These are phyloP conservation scores for Naumovozyma castellii DNA, from an alignment of 805 yeast species.

Conservation along the genomic window DNA sequence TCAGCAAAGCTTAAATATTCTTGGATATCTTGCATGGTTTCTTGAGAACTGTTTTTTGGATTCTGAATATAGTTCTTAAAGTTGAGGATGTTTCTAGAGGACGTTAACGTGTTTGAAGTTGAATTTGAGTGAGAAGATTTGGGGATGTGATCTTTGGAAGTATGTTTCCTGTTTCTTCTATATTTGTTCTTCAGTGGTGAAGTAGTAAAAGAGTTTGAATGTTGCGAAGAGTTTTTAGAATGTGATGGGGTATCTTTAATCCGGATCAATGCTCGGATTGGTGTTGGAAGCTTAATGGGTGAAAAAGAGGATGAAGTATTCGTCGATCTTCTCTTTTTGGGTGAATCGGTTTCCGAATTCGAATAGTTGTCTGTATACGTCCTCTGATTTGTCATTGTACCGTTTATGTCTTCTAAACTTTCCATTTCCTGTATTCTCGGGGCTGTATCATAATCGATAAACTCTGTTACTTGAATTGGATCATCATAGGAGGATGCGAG, in stretches of 20 bases:
- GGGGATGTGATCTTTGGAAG: neutral
- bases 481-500: conserved; percentile 15
- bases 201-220: neutral
- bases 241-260: conserved; percentile 13
- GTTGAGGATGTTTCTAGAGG: conserved; percentile 13
- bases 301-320: conserved; percentile 6
- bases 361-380: neutral
- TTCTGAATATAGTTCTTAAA: conserved; percentile 11
- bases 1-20: conserved; percentile 23
- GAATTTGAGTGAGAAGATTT: no score
- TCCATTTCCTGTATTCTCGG: conserved; percentile 10
- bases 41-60: conserved; percentile 4
- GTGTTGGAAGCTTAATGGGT: conserved; percentile 18
- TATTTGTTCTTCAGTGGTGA: conserved; percentile 7
- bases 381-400: neutral
- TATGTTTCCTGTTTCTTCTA: neutral
- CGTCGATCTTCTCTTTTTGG: neutral
- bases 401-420: neutral
- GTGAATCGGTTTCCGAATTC: neutral
- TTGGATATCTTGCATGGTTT: conserved; percentile 18
- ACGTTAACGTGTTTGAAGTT: conserved; percentile 5
- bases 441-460: conserved; percentile 9
- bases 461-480: conserved; percentile 16
- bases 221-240: neutral
- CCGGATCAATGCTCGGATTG: conserved; percentile 19